These are phyloP conservation scores for Sphaerostilbella broomeana DNA, from an alignment of 2,329 filamentous ascomycete genomes.

Conservation along the genomic window DNA sequence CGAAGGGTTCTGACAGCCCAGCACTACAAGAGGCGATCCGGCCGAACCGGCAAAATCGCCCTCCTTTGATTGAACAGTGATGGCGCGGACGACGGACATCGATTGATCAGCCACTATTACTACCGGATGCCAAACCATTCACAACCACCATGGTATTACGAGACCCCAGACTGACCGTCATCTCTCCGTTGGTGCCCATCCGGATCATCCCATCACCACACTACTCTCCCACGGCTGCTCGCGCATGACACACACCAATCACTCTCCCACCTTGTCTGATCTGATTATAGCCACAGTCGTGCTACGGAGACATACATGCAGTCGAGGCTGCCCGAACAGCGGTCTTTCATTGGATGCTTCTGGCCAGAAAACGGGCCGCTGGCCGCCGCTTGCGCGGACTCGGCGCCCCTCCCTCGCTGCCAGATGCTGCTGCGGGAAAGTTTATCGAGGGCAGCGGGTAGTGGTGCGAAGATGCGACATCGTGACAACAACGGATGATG, in stretches of 20 bases:
- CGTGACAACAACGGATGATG: constrained; percentile 14
- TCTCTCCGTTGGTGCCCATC: constrained; percentile 5
- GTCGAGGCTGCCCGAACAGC: neutral
- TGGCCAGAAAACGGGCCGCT: constrained; percentile 5
- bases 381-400: constrained; percentile 6
- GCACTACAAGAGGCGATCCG: constrained; percentile 9
- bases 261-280: neutral
- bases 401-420: constrained; percentile 5
- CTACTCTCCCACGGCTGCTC: constrained; percentile 9
- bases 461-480: constrained; percentile 12
- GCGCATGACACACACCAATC: constrained; percentile 10
- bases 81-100: neutral
- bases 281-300: neutral
- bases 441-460: constrained; percentile 5
- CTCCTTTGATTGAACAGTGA: constrained; percentile 5
- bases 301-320: neutral
- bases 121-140: neutral
- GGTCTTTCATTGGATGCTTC: neutral
- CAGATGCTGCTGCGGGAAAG: constrained; percentile 11
- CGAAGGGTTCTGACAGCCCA: no score
- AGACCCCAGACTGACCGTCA: no score
- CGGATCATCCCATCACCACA: constrained; percentile 6
- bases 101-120: constrained; percentile 10
- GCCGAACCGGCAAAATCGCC: constrained; percentile 4
- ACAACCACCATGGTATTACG: no score